Percentiles rank a stretch among this genome's conserved stretches.
These are phyloP conservation scores for Parascedosporium putredinis DNA, from an alignment of 2,329 filamentous ascomycete species.

Conservation along the genomic window DNA sequence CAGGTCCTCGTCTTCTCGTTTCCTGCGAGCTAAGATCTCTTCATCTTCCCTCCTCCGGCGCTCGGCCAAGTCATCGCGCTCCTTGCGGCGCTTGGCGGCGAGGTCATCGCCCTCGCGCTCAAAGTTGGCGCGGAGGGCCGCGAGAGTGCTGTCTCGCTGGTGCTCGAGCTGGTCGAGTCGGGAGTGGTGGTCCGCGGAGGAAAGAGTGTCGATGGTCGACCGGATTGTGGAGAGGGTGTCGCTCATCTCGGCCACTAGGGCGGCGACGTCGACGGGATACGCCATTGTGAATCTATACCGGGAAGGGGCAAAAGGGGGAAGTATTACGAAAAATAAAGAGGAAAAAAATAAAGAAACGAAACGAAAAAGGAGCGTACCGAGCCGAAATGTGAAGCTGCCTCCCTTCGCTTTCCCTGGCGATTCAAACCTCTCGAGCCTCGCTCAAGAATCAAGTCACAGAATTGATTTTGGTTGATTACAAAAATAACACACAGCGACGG, in stretches of 20 bases:
- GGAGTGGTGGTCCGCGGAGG: conserved; percentile 21
- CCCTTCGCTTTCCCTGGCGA: not conserved
- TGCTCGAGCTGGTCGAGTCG: conserved; percentile 29
- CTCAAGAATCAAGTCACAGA: not conserved
- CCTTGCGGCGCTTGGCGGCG: conserved; percentile 24
- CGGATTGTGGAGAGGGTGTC: conserved; percentile 30
- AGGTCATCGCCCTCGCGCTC: conserved; percentile 22
- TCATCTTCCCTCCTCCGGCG: conserved; percentile 26
- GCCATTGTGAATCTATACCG: not conserved
- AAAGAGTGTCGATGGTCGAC: conserved; percentile 23
- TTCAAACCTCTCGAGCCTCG: not conserved
- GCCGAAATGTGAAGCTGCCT: not conserved
- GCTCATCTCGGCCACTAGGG: conserved; percentile 31
- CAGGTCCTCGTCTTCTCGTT: conserved; percentile 9
- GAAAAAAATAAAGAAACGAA: too few relatives aligned
- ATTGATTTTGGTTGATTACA: not conserved
- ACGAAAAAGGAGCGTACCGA: not conserved
- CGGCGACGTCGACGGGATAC: conserved; percentile 21
- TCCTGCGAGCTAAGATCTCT: conserved; percentile 17
- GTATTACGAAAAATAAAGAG: too few relatives aligned
- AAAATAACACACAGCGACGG: too few relatives aligned
- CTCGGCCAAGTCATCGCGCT: conserved; percentile 30
- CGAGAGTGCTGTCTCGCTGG: conserved; percentile 23
- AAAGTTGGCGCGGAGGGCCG: conserved; percentile 20
- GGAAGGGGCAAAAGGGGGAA: too few relatives aligned